Percentiles rank a stretch among this genome's conserved stretches.
phyloP scores from a whole-genome alignment of 495 filamentous ascomycete genomes.

The Podospora pseudoanserina region DNA sequence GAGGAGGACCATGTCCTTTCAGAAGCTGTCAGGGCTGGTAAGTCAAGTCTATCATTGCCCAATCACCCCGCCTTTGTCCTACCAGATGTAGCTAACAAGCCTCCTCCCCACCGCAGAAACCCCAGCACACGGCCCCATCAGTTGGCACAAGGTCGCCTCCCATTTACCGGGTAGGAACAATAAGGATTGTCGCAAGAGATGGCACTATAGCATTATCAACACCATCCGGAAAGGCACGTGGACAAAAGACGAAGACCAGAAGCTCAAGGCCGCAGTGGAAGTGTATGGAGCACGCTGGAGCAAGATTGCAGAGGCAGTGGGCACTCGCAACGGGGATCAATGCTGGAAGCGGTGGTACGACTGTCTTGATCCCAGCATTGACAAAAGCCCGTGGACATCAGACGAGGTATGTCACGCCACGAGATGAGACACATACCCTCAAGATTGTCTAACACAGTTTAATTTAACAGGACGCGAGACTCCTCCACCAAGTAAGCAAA shows the following conservation, averaged over 20 bases:
- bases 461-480: conserved; percentile 24
- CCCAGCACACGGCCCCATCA: conserved; percentile 30
- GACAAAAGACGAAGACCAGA: conserved; percentile 40
- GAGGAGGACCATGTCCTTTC: conserved; percentile 28
- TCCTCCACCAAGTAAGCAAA: conserved; percentile 28
- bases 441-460: not conserved
- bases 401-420: conserved; percentile 26
- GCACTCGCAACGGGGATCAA: conserved; percentile 35
- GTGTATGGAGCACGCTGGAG: conserved; percentile 37
- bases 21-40: conserved; percentile 24
- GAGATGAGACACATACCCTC: not conserved
- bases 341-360: conserved; percentile 38
- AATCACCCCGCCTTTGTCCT: not conserved
- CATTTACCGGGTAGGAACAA: conserved; percentile 40
- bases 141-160: conserved; percentile 39
- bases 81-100: not conserved
- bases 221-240: conserved; percentile 41
- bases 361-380: conserved; percentile 30
- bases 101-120: conserved; percentile 18
- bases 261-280: conserved; percentile 33
- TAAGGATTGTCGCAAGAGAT: conserved; percentile 44
- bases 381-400: conserved; percentile 34
- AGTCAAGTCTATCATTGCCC: not conserved
- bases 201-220: conserved; percentile 38
- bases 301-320: conserved; percentile 31